phyloP scores from a whole-genome alignment of 768 basidiomycete species.

The Mycena rosella region DNA sequence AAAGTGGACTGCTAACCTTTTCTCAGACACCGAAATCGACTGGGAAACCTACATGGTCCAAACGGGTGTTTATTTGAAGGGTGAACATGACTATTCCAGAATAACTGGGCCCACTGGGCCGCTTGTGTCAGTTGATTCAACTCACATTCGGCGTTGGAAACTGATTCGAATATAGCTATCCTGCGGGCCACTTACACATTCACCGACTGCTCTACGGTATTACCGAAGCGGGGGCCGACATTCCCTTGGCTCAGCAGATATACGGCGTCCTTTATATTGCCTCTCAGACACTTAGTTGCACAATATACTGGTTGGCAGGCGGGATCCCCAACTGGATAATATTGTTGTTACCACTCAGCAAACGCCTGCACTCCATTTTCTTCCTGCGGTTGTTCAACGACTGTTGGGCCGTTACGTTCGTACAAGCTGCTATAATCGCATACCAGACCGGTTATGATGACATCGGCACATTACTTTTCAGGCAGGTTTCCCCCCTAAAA shows the following conservation, averaged over 20 bases:
- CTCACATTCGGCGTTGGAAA: slow-evolving; percentile 1
- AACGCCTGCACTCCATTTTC: slow-evolving; percentile 94
- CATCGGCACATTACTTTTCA: slow-evolving; percentile 75
- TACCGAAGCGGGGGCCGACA: slow-evolving; percentile 70
- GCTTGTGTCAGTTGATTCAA: slow-evolving; percentile 76
- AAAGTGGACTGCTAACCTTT: slow-evolving; percentile 25
- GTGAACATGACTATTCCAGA: slow-evolving; percentile 84
- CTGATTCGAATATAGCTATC: slow-evolving; percentile 74
- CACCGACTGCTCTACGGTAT: slow-evolving; percentile 78
- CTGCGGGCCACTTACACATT: slow-evolving; percentile 91
- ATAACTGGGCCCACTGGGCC: slow-evolving; percentile 94
- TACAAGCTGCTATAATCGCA: slow-evolving; percentile 76
- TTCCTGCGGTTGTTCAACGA: slow-evolving; percentile 95
- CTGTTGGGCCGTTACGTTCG: slow-evolving; percentile 81
- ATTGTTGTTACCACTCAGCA: slow-evolving; percentile 85
- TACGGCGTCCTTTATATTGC: slow-evolving; percentile 81
- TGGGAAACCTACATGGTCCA: slow-evolving; percentile 98
- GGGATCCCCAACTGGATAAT: slow-evolving; percentile 79
- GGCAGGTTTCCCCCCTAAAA: slow-evolving; percentile 60
- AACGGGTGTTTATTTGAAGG: slow-evolving; percentile 79
- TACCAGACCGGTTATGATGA: slow-evolving; percentile 73
- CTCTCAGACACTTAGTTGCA: slow-evolving; percentile 73
- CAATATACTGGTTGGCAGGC: slow-evolving; percentile 74
- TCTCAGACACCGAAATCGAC: slow-evolving; percentile 96
- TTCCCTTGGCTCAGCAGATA: slow-evolving; percentile 79